A percentile compares a stretch with the other conserved stretches of the same genome.
Conservation (phyloP, 768 basidiomycete genomes). For the Multifurca ochricompacta region DNA sequence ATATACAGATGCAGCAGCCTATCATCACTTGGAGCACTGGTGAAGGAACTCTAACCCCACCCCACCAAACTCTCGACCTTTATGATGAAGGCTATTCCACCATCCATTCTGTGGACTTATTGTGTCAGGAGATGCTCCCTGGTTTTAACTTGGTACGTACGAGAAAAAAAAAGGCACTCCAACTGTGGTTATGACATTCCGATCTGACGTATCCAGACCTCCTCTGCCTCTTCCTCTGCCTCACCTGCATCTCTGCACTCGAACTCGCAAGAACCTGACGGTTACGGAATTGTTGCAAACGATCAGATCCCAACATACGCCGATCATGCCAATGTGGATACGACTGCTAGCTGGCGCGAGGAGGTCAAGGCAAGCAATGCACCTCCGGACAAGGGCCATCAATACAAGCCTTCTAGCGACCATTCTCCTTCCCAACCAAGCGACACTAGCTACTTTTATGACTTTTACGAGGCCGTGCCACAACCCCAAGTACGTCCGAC, state of each 20-base stretch:
- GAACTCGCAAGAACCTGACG: background rate
- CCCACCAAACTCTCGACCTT: no score
- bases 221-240: no score
- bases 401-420: background rate
- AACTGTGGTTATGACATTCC: no score
- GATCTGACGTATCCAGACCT: background rate
- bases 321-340: background rate
- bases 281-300: background rate
- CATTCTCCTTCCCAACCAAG: background rate
- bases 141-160: background rate
- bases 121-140: background rate
- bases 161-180: no score
- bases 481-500: background rate
- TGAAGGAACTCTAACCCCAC: background rate
- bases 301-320: no score
- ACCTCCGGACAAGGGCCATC: background rate
- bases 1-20: background rate
- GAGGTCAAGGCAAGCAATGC: background rate
- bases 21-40: background rate
- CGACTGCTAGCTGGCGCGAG: background rate
- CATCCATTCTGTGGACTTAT: background rate
- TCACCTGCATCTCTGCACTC: background rate
- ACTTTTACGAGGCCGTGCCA: background rate
- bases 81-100: background rate
- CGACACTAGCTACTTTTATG: background rate